Evolutionary conservation across 495 filamentous ascomycete species (phyloP).

Genomic region (Amorphotheca resinae): DNA sequence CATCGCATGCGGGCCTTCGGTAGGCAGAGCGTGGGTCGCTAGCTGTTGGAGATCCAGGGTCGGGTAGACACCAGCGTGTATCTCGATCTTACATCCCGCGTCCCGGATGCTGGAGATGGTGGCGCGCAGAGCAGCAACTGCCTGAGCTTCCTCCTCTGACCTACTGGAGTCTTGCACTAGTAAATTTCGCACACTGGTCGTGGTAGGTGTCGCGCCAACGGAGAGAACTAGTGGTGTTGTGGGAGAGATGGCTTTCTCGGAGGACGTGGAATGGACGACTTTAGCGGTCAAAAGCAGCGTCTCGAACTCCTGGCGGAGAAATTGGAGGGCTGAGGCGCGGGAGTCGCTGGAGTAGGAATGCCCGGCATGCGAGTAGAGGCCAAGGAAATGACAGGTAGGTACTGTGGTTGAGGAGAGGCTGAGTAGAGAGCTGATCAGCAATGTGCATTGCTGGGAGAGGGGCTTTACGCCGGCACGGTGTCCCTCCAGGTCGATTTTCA

Average conservation of each 20-base stretch:
- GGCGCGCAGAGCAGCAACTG: slow-evolving; percentile 9
- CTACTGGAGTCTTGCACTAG: neutral
- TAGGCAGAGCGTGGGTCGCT: slow-evolving; percentile 48
- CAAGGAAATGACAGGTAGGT: slow-evolving; percentile 34
- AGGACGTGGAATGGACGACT: slow-evolving; percentile 20
- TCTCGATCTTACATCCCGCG: slow-evolving; percentile 37
- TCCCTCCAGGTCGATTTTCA: slow-evolving; percentile 73
- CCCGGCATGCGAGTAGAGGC: slow-evolving; percentile 71
- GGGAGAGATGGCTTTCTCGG: neutral
- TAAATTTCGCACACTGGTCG: slow-evolving; percentile 38
- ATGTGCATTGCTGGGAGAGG: slow-evolving; percentile 33
- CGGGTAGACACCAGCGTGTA: slow-evolving; percentile 65
- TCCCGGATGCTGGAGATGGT: slow-evolving; percentile 19
- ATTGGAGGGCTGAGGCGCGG: slow-evolving; percentile 40
- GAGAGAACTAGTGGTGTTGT: slow-evolving; percentile 44
- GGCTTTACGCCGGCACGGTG: slow-evolving; percentile 59
- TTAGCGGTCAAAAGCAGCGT: slow-evolving; percentile 38
- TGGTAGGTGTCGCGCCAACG: slow-evolving; percentile 74
- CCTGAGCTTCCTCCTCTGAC: slow-evolving; percentile 4
- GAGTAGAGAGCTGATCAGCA: slow-evolving; percentile 39
- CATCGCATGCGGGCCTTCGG: slow-evolving; percentile 21
- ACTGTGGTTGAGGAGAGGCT: slow-evolving; percentile 25
- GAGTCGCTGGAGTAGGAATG: slow-evolving; percentile 50
- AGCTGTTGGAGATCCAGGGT: slow-evolving; percentile 75
- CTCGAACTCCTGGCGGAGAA: slow-evolving; percentile 48